A percentile compares a stretch with the other conserved stretches of the same genome.
Evolutionary conservation across 23 red algal genomes (phyloP).

Genomic region (Gracilaria caudata): DNA sequence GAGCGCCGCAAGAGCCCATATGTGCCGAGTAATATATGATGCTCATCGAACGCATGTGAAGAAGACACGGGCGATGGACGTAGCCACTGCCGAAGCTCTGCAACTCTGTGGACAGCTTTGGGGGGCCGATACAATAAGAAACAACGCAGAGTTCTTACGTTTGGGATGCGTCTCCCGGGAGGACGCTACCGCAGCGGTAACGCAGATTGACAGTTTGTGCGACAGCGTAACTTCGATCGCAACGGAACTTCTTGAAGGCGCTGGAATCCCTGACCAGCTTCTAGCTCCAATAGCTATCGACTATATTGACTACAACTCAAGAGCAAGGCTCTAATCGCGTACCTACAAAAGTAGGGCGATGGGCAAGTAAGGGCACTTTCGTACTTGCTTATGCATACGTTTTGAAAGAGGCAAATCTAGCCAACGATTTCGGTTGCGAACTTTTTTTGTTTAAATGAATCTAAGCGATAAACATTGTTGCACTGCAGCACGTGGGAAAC

Average conservation of each 20-base stretch:
- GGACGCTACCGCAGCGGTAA: slow-evolving; percentile 20
- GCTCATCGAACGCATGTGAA: slow-evolving; percentile 20
- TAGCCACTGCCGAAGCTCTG: slow-evolving; percentile 24
- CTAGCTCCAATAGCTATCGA: slow-evolving; percentile 80
- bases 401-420: too few species aligned
- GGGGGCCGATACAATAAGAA: slow-evolving; percentile 8
- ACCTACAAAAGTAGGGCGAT: too few species aligned
- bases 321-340: slow-evolving; percentile 37
- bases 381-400: too few species aligned
- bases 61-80: slow-evolving; percentile 4
- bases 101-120: slow-evolving; percentile 50
- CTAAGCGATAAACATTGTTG: too few species aligned
- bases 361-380: too few species aligned
- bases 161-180: slow-evolving; percentile 33
- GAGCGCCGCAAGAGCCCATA: slow-evolving; percentile 42
- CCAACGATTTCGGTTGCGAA: too few species aligned
- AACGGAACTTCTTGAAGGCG: slow-evolving; percentile 55
- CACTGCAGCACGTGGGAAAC: too few species aligned
- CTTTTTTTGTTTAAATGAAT: too few species aligned
- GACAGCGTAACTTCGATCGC: slow-evolving; percentile 38
- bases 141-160: slow-evolving; percentile 20
- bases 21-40: slow-evolving; percentile 43
- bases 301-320: slow-evolving; percentile 75
- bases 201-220: slow-evolving; percentile 34
- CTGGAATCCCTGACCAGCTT: slow-evolving; percentile 71